A percentile compares a stretch with the other conserved stretches of the same genome.
phyloP scores from a whole-genome alignment of 2,329 filamentous ascomycete species.

The Akanthomyces dipterigenus region DNA sequence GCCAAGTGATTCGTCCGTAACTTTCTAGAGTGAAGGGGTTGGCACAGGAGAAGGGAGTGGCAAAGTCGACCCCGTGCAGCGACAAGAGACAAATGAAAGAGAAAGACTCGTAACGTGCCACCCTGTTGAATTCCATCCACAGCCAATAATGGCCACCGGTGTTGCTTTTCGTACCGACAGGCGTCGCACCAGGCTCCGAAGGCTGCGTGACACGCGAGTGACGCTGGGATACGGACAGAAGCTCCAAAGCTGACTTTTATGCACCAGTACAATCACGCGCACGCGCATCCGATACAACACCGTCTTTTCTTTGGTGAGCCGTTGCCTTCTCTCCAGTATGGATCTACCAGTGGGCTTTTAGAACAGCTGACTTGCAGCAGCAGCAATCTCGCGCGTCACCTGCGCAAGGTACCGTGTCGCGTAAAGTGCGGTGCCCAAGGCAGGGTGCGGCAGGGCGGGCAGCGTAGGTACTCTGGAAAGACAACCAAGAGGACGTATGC shows the following conservation, averaged over 20 bases:
- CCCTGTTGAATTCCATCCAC: neutral
- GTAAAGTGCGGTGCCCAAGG: neutral
- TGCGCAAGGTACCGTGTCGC: constrained; percentile 2
- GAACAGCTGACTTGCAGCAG: constrained; percentile 7
- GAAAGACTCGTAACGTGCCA: neutral
- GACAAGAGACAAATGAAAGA: neutral
- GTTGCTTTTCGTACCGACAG: neutral
- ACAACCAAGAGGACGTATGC: neutral
- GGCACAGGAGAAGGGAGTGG: neutral
- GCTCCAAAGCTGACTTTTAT: neutral
- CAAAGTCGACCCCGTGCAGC: neutral
- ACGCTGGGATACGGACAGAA: neutral
- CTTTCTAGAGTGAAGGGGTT: neutral
- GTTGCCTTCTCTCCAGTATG: neutral
- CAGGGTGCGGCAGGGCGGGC: neutral
- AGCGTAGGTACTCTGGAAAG: neutral
- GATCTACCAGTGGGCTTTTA: neutral
- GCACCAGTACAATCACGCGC: constrained; percentile 9
- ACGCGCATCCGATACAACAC: neutral
- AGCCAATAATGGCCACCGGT: neutral
- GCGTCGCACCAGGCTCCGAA: neutral
- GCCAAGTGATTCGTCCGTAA: neutral
- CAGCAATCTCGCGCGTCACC: constrained; percentile 2
- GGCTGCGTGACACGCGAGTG: constrained; percentile 1
- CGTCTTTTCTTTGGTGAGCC: neutral